phyloP scores from a whole-genome alignment of 805 yeast species.

The Starmera dryadoides region DNA sequence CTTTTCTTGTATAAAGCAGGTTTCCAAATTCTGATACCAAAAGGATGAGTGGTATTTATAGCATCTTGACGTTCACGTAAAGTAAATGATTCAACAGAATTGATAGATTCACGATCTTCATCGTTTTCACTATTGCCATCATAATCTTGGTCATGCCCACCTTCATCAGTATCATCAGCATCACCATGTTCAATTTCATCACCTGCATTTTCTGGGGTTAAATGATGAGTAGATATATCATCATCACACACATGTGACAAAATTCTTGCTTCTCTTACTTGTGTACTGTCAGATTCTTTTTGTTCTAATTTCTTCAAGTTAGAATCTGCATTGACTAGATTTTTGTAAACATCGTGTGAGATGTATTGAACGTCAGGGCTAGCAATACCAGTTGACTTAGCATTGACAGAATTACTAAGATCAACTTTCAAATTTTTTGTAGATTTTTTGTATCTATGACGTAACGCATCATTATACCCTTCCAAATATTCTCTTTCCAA shows the following conservation, averaged over 20 bases:
- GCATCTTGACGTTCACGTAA: conserved; percentile 92
- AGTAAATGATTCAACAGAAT: conserved; percentile 76
- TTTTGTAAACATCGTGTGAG: conserved; percentile 11
- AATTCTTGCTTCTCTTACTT: background rate
- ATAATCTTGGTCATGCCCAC: conserved; percentile 10
- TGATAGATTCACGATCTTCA: conserved; percentile 30
- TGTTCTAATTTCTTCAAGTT: conserved; percentile 16
- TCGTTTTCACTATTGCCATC: conserved; percentile 14
- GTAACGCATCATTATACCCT: conserved; percentile 67
- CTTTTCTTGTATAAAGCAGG: conserved; percentile 92
- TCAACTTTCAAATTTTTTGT: conserved; percentile 11
- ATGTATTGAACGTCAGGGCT: conserved; percentile 4
- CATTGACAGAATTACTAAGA: background rate
- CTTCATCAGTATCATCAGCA: conserved; percentile 2
- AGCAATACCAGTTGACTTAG: background rate
- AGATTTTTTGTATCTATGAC: conserved; percentile 33
- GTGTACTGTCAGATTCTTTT: conserved; percentile 15
- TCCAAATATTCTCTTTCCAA: conserved; percentile 55
- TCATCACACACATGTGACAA: background rate
- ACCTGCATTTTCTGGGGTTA: conserved; percentile 8
- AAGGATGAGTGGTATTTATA: conserved; percentile 93
- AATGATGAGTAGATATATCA: background rate
- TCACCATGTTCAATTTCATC: conserved; percentile 3
- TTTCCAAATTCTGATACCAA: conserved; percentile 97
- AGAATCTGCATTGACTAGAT: conserved; percentile 19